Evolutionary conservation across 352 stramenopile genomes (phyloP).

Genomic region (Saprolegnia parasitica): DNA sequence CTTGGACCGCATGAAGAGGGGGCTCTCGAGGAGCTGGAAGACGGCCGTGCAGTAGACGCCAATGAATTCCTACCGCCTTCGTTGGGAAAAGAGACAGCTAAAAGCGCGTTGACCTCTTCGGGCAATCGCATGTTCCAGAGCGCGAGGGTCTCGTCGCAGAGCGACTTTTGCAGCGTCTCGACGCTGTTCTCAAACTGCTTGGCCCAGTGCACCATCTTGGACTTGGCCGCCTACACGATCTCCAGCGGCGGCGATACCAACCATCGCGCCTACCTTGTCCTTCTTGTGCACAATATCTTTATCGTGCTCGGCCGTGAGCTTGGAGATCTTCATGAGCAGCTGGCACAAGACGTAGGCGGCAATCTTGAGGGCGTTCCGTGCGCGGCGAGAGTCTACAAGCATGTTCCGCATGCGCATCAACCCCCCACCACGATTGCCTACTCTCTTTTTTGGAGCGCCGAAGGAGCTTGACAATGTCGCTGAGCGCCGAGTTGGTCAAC

Average conservation of each 20-base stretch:
- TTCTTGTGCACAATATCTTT: conserved; percentile 32
- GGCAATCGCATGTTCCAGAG: conserved; percentile 79
- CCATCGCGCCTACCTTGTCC: neutral
- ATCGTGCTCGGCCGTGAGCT: conserved; percentile 61
- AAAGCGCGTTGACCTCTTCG: conserved; percentile 45
- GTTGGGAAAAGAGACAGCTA: neutral
- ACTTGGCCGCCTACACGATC: neutral
- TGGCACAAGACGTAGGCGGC: conserved; percentile 49
- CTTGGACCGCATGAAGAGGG: conserved; percentile 55
- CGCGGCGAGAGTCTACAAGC: conserved; percentile 4
- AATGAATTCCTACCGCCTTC: conserved; percentile 53
- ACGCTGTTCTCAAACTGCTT: conserved; percentile 60
- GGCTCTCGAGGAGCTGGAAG: conserved; percentile 62
- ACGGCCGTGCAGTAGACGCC: conserved; percentile 67
- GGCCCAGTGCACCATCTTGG: conserved; percentile 54
- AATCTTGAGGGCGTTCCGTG: conserved; percentile 41
- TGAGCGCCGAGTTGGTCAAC: conserved; percentile 2
- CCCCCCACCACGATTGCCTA: too few relatives aligned
- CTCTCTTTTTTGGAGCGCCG: conserved; percentile 33
- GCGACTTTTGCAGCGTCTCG: conserved; percentile 52
- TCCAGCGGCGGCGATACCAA: too few relatives aligned
- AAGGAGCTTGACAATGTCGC: conserved; percentile 16
- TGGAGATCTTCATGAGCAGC: conserved; percentile 47
- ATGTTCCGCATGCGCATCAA: too few relatives aligned
- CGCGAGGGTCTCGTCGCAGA: conserved; percentile 43